These are phyloP conservation scores for Botrytis fragariae DNA, from an alignment of 2,329 filamentous ascomycete genomes.

Conservation along the genomic window DNA sequence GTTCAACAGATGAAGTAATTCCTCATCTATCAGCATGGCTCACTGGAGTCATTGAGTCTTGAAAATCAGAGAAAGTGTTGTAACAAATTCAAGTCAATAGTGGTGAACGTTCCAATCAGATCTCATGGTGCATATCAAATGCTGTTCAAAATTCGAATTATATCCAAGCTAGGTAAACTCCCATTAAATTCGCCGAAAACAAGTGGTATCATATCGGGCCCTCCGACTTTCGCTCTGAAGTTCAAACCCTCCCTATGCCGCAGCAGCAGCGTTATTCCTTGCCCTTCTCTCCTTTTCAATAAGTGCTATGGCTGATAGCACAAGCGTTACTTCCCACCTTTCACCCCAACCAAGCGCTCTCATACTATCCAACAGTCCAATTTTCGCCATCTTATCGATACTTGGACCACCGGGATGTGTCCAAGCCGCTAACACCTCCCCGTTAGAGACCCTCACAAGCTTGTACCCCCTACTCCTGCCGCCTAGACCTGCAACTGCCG, in stretches of 20 bases:
- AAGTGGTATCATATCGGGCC: not conserved
- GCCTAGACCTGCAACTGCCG: not conserved
- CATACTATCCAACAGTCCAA: constrained; percentile 14
- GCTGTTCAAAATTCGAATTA: not conserved
- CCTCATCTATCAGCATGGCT: not conserved
- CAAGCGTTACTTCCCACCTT: constrained; percentile 16
- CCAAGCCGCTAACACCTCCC: constrained; percentile 12
- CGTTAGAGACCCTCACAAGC: not conserved
- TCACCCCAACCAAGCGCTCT: constrained; percentile 8
- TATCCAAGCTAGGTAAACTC: not conserved
- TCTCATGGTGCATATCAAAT: not conserved
- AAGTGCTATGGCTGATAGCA: constrained; percentile 10
- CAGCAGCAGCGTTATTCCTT: not conserved
- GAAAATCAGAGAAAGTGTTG: not conserved
- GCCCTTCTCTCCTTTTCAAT: not conserved
- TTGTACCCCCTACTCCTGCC: not conserved
- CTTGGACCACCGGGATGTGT: not conserved
- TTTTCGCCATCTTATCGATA: constrained; percentile 6
- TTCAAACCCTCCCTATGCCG: not conserved
- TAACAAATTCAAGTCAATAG: not conserved
- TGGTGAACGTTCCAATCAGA: not conserved
- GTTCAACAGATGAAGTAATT: not conserved
- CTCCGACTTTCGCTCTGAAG: not conserved
- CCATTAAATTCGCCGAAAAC: not conserved
- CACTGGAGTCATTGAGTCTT: not conserved